Conservation (phyloP, 768 basidiomycete genomes). For the Psilocybe tampanensis region DNA sequence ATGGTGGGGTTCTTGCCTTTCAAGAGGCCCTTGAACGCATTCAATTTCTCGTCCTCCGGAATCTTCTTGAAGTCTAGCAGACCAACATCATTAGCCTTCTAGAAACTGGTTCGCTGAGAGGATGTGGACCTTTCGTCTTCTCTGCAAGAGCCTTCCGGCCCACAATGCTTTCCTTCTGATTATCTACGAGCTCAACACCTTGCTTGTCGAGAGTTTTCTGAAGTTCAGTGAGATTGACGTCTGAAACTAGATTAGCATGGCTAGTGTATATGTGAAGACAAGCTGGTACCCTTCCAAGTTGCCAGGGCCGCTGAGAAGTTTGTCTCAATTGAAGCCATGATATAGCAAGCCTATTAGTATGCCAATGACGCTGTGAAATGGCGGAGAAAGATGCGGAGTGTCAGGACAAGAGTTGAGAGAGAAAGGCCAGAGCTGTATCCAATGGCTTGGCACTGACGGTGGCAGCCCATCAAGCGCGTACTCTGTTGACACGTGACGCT, state of each 20-base stretch:
- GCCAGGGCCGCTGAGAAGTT: slow-evolving; percentile 93
- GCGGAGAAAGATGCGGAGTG: neutral
- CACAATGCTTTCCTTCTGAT: slow-evolving; percentile 96
- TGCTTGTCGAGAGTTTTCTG: slow-evolving; percentile 94
- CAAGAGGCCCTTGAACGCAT: slow-evolving; percentile 86
- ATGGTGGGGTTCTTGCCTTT: slow-evolving; percentile 54
- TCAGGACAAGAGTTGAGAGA: slow-evolving; percentile 1
- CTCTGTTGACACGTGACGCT: slow-evolving; percentile 24
- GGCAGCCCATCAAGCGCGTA: slow-evolving; percentile 12
- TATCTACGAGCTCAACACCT: slow-evolving; percentile 95
- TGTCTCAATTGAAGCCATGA: slow-evolving; percentile 48
- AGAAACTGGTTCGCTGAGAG: neutral
- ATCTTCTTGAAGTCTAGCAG: slow-evolving; percentile 99
- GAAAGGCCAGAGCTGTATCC: no score
- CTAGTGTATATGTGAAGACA: neutral
- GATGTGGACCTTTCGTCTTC: slow-evolving; percentile 85
- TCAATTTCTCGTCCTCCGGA: slow-evolving; percentile 85
- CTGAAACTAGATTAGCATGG: slow-evolving; percentile 37
- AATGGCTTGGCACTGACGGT: neutral
- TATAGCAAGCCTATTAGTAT: neutral
- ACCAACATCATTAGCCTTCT: neutral
- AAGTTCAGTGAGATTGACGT: slow-evolving; percentile 85
- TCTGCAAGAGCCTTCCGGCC: slow-evolving; percentile 94
- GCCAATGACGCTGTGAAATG: neutral
- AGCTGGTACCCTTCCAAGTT: slow-evolving; percentile 81